These are phyloP conservation scores for Colletotrichum sp. DNA, from an alignment of 2,329 filamentous ascomycete genomes.

Conservation along the genomic window DNA sequence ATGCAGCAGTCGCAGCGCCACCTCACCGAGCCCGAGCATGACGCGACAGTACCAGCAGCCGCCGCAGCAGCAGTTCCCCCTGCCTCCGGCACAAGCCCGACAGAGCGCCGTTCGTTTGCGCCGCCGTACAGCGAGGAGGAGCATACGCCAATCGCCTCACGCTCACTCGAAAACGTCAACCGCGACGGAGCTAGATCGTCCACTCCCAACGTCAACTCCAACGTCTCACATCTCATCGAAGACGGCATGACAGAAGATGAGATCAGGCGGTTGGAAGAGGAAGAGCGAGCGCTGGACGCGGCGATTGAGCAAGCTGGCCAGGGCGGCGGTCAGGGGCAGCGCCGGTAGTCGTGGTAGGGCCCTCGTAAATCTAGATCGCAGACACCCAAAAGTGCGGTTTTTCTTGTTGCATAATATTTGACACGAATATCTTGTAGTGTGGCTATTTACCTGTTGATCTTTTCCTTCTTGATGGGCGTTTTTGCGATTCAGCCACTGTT, in stretches of 20 bases:
- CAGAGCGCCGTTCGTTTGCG: neutral
- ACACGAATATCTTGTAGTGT: neutral
- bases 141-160: neutral
- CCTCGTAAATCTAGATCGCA: neutral
- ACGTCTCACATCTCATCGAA: constrained; percentile 59
- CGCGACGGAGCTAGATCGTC: constrained; percentile 3
- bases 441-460: neutral
- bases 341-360: neutral
- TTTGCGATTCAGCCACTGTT: neutral
- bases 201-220: constrained; percentile 30
- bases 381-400: neutral
- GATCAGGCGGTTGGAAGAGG: constrained; percentile 60
- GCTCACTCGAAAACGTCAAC: constrained; percentile 1
- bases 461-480: neutral
- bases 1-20: constrained; percentile 16
- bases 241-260: constrained; percentile 66
- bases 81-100: neutral
- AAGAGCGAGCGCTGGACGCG: constrained; percentile 61
- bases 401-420: neutral
- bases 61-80: neutral
- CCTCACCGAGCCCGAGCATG: neutral
- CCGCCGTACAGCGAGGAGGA: constrained; percentile 6
- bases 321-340: neutral
- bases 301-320: constrained; percentile 55
- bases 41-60: neutral